A percentile compares a stretch with the other conserved stretches of the same genome.
These are phyloP conservation scores for Parmelia sp. DNA, from an alignment of 495 filamentous ascomycete genomes.

Conservation along the genomic window DNA sequence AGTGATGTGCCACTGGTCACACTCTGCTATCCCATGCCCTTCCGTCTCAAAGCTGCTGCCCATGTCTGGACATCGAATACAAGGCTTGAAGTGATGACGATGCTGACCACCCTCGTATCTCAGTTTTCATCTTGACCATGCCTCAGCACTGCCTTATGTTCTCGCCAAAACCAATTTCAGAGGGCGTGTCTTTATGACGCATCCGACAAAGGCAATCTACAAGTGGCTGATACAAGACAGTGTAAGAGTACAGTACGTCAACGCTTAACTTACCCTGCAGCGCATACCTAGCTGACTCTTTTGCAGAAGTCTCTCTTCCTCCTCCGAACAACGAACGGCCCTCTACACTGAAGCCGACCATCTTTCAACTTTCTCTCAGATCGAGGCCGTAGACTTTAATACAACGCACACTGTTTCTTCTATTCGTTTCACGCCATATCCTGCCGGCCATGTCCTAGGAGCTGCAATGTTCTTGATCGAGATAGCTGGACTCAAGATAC, in stretches of 20 bases:
- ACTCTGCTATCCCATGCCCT: background rate
- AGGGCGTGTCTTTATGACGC: constrained; percentile 96
- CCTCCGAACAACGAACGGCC: constrained; percentile 64
- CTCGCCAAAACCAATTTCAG: constrained; percentile 96
- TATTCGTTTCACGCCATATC: constrained; percentile 93
- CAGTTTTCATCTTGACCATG: constrained; percentile 97
- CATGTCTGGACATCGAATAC: constrained; percentile 21
- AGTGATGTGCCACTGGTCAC: background rate
- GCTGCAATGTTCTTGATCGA: constrained; percentile 97
- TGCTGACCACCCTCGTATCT: constrained; percentile 22
- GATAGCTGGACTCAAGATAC: constrained; percentile 89
- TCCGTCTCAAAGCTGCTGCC: background rate
- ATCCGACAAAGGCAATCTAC: constrained; percentile 98
- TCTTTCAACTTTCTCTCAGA: constrained; percentile 80
- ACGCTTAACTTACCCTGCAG: background rate
- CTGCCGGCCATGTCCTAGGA: constrained; percentile 94
- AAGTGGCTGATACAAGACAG: constrained; percentile 98
- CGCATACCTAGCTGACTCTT: constrained; percentile 1
- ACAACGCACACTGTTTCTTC: constrained; percentile 95
- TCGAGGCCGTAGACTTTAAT: constrained; percentile 97
- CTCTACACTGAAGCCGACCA: constrained; percentile 95
- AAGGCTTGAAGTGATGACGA: background rate
- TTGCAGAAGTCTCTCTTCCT: constrained; percentile 59
- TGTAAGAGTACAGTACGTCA: constrained; percentile 65
- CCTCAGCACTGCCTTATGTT: constrained; percentile 91